Evolutionary conservation across 1,284 basidiomycete genomes (phyloP).

Genomic region (Schizophyllum amplum): DNA sequence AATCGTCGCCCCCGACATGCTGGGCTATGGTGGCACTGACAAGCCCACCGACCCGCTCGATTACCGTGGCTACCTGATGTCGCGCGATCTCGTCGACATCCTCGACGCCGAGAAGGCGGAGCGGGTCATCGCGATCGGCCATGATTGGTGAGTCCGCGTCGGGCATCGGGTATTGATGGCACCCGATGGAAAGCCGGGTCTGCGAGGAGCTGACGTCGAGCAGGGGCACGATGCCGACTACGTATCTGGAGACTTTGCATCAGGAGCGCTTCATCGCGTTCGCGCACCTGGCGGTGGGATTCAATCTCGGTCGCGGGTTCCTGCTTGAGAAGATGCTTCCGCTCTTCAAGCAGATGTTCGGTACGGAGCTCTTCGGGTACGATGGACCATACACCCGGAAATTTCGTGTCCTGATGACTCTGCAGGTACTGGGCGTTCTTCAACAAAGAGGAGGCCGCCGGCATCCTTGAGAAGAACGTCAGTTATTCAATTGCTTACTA

Average conservation of each 20-base stretch:
- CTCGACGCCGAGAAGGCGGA: slow-evolving; percentile 31
- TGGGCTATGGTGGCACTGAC: slow-evolving; percentile 46
- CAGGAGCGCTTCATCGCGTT: slow-evolving; percentile 5
- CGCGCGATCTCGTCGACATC: slow-evolving; percentile 37
- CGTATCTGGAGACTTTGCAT: slow-evolving; percentile 4
- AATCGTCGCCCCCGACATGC: slow-evolving; percentile 43
- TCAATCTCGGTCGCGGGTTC: background rate
- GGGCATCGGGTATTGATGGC: background rate
- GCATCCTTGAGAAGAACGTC: slow-evolving; percentile 8
- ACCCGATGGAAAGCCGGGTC: background rate
- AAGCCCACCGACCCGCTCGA: slow-evolving; percentile 33
- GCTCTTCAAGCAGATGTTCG: background rate
- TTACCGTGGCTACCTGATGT: slow-evolving; percentile 32
- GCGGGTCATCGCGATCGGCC: slow-evolving; percentile 32
- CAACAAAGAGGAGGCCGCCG: slow-evolving; percentile 2
- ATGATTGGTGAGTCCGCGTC: slow-evolving; percentile 35
- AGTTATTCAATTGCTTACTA: background rate
- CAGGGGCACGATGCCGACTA: slow-evolving; percentile 3
- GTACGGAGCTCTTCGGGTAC: slow-evolving; percentile 7
- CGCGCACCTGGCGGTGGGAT: slow-evolving; percentile 4
- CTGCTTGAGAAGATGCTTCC: background rate
- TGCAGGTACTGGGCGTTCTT: slow-evolving; percentile 2
- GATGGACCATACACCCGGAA: background rate
- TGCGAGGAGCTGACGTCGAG: background rate
- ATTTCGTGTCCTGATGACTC: background rate